Percentiles rank a stretch among this genome's conserved stretches.
Evolutionary conservation across 2,329 filamentous ascomycete species (phyloP).

Genomic region (Ophiostoma himal-ulmi): DNA sequence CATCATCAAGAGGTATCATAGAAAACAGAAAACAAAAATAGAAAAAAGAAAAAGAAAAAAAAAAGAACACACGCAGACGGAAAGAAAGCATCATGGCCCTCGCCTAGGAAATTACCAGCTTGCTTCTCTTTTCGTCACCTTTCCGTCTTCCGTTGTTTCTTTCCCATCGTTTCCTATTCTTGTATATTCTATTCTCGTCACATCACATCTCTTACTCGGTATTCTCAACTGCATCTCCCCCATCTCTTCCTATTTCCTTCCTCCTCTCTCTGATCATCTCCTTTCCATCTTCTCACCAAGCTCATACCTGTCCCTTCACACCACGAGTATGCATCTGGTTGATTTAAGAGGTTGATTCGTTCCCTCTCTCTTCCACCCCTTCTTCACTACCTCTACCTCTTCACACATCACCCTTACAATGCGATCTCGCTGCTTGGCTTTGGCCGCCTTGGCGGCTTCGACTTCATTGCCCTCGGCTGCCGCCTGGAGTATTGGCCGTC

Average conservation of each 20-base stretch:
- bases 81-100: background rate
- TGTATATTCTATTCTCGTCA: background rate
- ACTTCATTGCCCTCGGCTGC: background rate
- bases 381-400: background rate
- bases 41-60: conserved; percentile 1
- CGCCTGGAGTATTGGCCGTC: conserved; percentile 1
- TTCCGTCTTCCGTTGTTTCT: background rate
- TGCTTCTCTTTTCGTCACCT: background rate
- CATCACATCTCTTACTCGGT: background rate
- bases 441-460: background rate
- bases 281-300: background rate
- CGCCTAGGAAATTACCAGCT: background rate
- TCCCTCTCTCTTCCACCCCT: background rate
- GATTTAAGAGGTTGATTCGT: background rate
- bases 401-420: background rate
- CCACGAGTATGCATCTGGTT: background rate
- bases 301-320: conserved; percentile 31
- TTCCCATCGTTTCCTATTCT: background rate
- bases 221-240: background rate
- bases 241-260: conserved; percentile 1
- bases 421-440: conserved; percentile 1
- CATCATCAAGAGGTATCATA: background rate
- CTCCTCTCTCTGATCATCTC: background rate
- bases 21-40: background rate
- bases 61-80: background rate